phyloP scores from a whole-genome alignment of 352 stramenopile genomes.

The Pythium oligandrum region DNA sequence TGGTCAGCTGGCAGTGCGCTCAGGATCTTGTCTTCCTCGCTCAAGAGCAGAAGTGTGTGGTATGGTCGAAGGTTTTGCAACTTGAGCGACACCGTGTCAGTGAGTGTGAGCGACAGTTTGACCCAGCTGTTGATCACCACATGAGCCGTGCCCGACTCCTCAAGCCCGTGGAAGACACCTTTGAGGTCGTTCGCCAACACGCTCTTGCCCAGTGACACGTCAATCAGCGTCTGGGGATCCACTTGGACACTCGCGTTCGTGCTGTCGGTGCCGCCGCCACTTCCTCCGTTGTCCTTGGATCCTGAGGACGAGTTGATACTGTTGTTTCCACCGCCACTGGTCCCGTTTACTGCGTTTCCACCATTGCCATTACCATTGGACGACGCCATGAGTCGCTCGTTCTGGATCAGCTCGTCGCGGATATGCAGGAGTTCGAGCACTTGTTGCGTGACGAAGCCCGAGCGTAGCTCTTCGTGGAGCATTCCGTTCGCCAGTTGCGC shows the following conservation, averaged over 20 bases:
- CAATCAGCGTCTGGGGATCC: constrained; percentile 80
- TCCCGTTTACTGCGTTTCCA: neutral
- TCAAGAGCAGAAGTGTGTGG: constrained; percentile 73
- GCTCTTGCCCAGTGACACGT: constrained; percentile 70
- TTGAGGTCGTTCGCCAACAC: constrained; percentile 85
- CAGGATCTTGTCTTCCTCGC: constrained; percentile 60
- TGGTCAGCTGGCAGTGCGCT: constrained; percentile 64
- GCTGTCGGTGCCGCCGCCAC: constrained; percentile 21
- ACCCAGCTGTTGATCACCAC: constrained; percentile 85
- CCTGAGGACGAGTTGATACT: neutral
- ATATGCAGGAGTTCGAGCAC: constrained; percentile 74
- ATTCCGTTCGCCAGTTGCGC: constrained; percentile 76
- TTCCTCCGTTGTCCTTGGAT: constrained; percentile 1
- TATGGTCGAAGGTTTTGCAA: constrained; percentile 74
- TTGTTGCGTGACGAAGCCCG: constrained; percentile 74
- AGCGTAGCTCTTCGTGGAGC: constrained; percentile 76
- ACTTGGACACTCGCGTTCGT: constrained; percentile 36
- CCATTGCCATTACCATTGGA: constrained; percentile 8
- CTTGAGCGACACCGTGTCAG: constrained; percentile 50
- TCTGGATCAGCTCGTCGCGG: constrained; percentile 72
- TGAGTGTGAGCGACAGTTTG: constrained; percentile 79
- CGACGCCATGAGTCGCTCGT: constrained; percentile 33
- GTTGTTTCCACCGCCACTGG: neutral
- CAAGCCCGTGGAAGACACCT: constrained; percentile 74
- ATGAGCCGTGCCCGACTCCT: constrained; percentile 68